phyloP scores from a whole-genome alignment of 2,329 filamentous ascomycete genomes.

The Trichoderma lentiforme region DNA sequence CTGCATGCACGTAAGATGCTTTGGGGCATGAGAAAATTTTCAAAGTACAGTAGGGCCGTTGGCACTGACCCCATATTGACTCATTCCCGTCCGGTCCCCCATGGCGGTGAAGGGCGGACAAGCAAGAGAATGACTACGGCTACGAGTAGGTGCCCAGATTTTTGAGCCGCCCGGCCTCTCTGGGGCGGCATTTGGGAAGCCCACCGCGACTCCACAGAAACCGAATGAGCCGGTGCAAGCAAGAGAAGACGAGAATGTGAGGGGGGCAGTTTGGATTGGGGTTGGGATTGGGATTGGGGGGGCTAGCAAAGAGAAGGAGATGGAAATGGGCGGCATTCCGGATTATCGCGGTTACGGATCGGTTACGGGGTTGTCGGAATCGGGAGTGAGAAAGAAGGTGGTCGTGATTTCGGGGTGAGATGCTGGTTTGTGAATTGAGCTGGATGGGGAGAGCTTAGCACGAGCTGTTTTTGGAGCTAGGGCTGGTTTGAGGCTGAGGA shows the following conservation, averaged over 20 bases:
- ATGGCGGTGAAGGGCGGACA: background rate
- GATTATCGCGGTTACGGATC: background rate
- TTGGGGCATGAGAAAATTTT: constrained; percentile 8
- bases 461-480: background rate
- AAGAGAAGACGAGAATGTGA: background rate
- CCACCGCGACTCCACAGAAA: background rate
- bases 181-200: background rate
- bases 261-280: background rate
- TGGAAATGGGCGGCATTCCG: background rate
- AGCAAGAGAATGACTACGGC: background rate
- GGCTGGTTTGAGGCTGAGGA: background rate
- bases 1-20: background rate
- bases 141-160: background rate
- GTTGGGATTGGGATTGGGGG: background rate
- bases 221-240: constrained; percentile 3
- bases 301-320: background rate
- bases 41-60: background rate
- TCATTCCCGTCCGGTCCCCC: background rate
- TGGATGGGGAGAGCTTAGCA: background rate
- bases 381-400: background rate
- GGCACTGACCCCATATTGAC: constrained; percentile 1
- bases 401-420: background rate
- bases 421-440: background rate
- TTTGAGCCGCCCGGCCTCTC: background rate
- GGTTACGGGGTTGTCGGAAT: constrained; percentile 1